Evolutionary conservation across 306 rosid species (phyloP).

Genomic region (Dicorynia guianensis): DNA sequence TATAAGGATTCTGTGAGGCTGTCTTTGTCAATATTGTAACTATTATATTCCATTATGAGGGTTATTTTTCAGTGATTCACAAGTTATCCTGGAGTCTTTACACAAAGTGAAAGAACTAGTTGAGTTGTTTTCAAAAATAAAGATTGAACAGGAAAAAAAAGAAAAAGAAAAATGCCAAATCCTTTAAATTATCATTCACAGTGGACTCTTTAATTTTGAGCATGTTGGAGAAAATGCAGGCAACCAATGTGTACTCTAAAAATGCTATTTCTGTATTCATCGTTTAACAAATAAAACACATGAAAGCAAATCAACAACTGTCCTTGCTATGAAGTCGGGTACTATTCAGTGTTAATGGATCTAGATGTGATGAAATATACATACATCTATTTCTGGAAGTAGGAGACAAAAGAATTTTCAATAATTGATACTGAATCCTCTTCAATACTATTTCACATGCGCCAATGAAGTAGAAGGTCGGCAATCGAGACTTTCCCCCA

Average conservation of each 20-base stretch:
- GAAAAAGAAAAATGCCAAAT: not conserved
- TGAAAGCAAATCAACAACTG: not conserved
- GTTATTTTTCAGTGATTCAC: not conserved
- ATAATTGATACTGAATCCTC: slow-evolving; percentile 24
- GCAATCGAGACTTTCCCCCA: slow-evolving; percentile 37
- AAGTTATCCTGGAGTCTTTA: slow-evolving; percentile 1
- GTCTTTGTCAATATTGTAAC: not conserved
- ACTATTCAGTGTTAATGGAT: slow-evolving; percentile 17
- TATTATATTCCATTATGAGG: slow-evolving; percentile 1
- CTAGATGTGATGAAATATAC: slow-evolving; percentile 23
- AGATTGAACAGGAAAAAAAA: not conserved
- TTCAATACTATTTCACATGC: slow-evolving; percentile 32
- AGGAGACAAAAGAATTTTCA: not conserved
- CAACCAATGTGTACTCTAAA: not conserved
- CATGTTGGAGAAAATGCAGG: slow-evolving; percentile 1
- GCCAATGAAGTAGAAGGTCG: slow-evolving; percentile 27
- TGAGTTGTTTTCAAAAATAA: not conserved
- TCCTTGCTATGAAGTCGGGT: slow-evolving; percentile 13
- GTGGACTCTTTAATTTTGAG: not conserved
- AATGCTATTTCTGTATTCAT: slow-evolving; percentile 2
- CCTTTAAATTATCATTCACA: not conserved
- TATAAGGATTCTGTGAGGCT: not conserved
- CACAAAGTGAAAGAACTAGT: not conserved
- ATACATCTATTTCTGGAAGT: slow-evolving; percentile 28
- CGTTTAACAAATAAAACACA: slow-evolving; percentile 26